A percentile compares a stretch with the other conserved stretches of the same genome.
Conservation (phyloP, 768 basidiomycete genomes). For the Mycena vulgaris region DNA sequence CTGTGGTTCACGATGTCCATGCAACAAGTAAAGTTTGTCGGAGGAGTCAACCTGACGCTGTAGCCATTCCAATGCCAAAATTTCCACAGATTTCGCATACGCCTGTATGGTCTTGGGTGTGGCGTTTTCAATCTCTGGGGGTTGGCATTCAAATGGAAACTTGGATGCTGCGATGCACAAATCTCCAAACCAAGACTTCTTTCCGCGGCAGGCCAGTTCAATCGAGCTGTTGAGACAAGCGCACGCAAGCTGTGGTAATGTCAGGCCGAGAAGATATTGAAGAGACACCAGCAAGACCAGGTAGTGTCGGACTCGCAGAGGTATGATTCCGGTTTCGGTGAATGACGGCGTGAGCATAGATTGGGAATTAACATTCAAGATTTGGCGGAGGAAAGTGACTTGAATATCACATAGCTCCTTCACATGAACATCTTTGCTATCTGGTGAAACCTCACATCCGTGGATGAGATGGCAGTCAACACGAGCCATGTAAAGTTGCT, state of each 20-base stretch:
- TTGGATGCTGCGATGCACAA: background rate
- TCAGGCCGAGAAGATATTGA: constrained; percentile 28
- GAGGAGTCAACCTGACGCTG: constrained; percentile 9
- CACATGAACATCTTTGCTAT: no score
- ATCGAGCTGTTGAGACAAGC: constrained; percentile 3
- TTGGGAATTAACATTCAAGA: constrained; percentile 30
- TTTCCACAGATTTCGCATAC: constrained; percentile 2
- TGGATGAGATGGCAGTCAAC: no score
- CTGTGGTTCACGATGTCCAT: no score
- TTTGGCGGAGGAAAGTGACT: no score
- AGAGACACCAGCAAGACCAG: constrained; percentile 43
- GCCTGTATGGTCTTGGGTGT: background rate
- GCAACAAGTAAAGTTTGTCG: no score
- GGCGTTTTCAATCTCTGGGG: background rate
- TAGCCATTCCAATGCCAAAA: background rate
- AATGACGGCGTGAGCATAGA: constrained; percentile 14
- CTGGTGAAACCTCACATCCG: no score
- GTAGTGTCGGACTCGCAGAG: constrained; percentile 16
- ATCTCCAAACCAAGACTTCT: constrained; percentile 15
- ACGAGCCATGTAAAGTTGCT: no score
- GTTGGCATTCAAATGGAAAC: constrained; percentile 10
- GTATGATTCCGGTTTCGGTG: constrained; percentile 3
- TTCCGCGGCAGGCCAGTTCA: background rate
- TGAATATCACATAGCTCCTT: no score
- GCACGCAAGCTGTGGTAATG: background rate